Conservation (phyloP, 164 flowering plant genomes). For the Piper longum region DNA sequence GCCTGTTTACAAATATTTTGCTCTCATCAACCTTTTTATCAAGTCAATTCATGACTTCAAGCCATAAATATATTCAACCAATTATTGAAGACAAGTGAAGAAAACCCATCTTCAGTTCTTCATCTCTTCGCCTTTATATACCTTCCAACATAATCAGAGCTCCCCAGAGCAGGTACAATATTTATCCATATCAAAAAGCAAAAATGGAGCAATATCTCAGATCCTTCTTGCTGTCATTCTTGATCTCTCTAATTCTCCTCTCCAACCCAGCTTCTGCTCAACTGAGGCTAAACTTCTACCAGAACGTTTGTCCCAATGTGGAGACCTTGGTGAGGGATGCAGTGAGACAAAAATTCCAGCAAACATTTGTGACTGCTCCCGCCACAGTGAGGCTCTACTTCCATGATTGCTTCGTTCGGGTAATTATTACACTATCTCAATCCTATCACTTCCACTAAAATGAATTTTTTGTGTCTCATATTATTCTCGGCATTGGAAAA, state of each 20-base stretch:
- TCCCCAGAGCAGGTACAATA: neutral
- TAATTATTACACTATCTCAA: neutral
- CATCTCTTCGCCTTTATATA: neutral
- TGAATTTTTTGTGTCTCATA: neutral
- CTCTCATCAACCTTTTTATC: neutral
- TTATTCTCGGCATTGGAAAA: neutral
- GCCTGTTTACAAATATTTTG: neutral
- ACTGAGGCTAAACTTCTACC: conserved; percentile 19
- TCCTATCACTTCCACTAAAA: neutral
- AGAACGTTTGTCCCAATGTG: conserved; percentile 20
- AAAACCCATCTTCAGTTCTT: neutral
- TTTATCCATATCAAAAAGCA: neutral
- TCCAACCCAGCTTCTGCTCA: conserved; percentile 16
- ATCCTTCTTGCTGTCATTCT: conserved; percentile 4
- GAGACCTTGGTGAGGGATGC: conserved; percentile 21
- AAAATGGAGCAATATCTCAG: conserved; percentile 6
- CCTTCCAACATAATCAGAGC: neutral
- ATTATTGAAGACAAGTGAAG: no score
- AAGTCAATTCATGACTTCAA: no score
- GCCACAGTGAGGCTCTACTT: conserved; percentile 32
- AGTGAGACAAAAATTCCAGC: conserved; percentile 19
- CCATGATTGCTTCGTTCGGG: conserved; percentile 35
- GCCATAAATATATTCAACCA: neutral
- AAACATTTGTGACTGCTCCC: conserved; percentile 29
- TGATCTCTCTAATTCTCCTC: conserved; percentile 10